Base-by-base conservation (phyloP, 768 basidiomycete genomes). In the Auriscalpium microsporum region DNA sequence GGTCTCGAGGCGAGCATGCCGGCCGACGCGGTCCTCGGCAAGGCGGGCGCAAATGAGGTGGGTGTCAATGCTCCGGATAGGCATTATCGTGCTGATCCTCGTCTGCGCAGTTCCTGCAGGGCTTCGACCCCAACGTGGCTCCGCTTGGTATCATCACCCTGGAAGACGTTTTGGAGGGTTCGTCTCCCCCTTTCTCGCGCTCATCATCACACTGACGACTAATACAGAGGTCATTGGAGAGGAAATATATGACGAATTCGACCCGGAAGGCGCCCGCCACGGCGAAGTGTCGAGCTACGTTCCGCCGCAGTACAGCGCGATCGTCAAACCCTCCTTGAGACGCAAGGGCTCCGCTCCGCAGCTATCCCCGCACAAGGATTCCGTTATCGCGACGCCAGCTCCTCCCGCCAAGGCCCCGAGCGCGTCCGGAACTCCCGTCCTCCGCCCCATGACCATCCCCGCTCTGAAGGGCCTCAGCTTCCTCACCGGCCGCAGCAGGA, bases 171-270 rank as follows among this genome's bases (percentile, higher is more conserved):
- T 75, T 95, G 10, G 93, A 95, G 80, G 88, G 88, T 86, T 51
- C 19, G 65, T 63, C 42, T 17, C 9, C 19, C 5, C 1, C 10
- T 5, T 40, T 53, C 23, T 56, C 44, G 19, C 40, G 28, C n/a
- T 54, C 40, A 55, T 38, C 4, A 10, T 10, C 33, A 10, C 28
- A 7, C 28, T 28, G 28, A 28, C 28, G 28, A 28, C 2, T 2
- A 28, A n/a, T 3, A 48, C 62, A 90, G 92, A 94, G 65, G 76
- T 94, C 10, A 94, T 94, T 54, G 92, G 92, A 13, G 90, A 94
- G 71, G 92, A 94, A 64, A 93, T 94, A 52, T 90, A 89, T 57
- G 90, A 94, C 64, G 92, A 94, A 71, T 93, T 90, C 65, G 91
- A 93, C 64, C 78, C 79, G 10, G 81, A 89, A 68, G 89, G 87